A percentile compares a stretch with the other conserved stretches of the same genome.
Conservation (phyloP, 768 basidiomycete genomes). For the Tylopilus rubrobrunneus region DNA sequence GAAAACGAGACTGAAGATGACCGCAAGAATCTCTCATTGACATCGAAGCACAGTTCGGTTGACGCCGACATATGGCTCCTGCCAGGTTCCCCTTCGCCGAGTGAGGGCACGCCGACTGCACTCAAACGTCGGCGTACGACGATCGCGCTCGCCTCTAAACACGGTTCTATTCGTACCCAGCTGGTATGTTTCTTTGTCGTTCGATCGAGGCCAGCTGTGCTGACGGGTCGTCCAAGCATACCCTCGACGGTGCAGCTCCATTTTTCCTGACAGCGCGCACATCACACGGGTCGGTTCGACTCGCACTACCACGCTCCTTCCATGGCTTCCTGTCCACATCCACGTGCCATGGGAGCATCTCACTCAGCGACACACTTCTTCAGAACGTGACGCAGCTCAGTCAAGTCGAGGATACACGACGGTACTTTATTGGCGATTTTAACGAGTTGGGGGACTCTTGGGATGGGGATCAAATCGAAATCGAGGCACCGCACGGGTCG, state of each 20-base stretch:
- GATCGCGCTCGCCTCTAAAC: constrained; percentile 15
- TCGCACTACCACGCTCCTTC: constrained; percentile 22
- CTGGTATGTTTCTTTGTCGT: constrained; percentile 19
- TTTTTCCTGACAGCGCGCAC: constrained; percentile 13
- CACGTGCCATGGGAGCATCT: constrained; percentile 16
- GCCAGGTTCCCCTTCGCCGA: not conserved
- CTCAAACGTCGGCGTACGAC: constrained; percentile 12
- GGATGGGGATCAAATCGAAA: constrained; percentile 19
- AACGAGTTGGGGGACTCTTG: constrained; percentile 14
- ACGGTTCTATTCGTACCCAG: constrained; percentile 14
- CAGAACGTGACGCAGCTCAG: constrained; percentile 19
- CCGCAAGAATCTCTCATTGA: constrained; percentile 38
- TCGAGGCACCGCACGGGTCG: constrained; percentile 16
- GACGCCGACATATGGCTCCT: constrained; percentile 39
- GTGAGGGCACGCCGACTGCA: not conserved
- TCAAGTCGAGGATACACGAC: constrained; percentile 12
- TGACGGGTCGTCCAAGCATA: constrained; percentile 11
- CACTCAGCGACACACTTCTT: constrained; percentile 11
- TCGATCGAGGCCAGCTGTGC: not conserved
- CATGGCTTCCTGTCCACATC: constrained; percentile 11
- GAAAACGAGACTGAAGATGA: constrained; percentile 34
- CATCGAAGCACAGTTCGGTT: constrained; percentile 33
- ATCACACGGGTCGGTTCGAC: constrained; percentile 11
- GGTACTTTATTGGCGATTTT: constrained; percentile 28
- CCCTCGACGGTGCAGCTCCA: constrained; percentile 10